These are phyloP conservation scores for Cyclotella baltica DNA, from an alignment of 108 stramenopile species.

Conservation along the genomic window DNA sequence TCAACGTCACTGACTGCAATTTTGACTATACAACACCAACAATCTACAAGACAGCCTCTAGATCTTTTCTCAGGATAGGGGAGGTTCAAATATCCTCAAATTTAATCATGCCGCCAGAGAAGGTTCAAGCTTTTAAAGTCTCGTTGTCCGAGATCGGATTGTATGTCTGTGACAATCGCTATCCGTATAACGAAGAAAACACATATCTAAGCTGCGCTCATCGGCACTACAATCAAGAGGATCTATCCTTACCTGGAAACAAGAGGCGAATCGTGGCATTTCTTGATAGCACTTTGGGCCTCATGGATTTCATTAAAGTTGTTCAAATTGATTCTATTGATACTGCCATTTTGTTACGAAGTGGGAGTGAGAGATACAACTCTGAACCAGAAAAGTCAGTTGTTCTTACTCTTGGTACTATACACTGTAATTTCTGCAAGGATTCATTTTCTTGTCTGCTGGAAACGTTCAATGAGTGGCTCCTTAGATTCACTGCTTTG, in stretches of 20 bases:
- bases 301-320: constrained; percentile 69
- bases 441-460: constrained; percentile 85
- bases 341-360: constrained; percentile 43
- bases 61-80: constrained; percentile 69
- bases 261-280: constrained; percentile 11
- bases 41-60: constrained; percentile 56
- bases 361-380: not conserved
- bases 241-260: constrained; percentile 12
- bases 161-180: constrained; percentile 60
- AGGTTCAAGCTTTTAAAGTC: constrained; percentile 62
- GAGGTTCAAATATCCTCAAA: constrained; percentile 79
- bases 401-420: constrained; percentile 60
- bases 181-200: constrained; percentile 70
- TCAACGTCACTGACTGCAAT: constrained; percentile 76
- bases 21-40: constrained; percentile 71
- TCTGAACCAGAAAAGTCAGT: constrained; percentile 54
- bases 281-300: constrained; percentile 58
- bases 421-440: constrained; percentile 68
- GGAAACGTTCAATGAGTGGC: constrained; percentile 67
- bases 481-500: constrained; percentile 57
- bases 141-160: constrained; percentile 68
- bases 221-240: constrained; percentile 28
- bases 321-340: constrained; percentile 70
- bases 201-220: constrained; percentile 49
- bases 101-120: constrained; percentile 59